Percentiles rank a stretch among this genome's conserved stretches.
These are phyloP conservation scores for Pythium guiyangense DNA, from an alignment of 352 stramenopile species.

Conservation along the genomic window DNA sequence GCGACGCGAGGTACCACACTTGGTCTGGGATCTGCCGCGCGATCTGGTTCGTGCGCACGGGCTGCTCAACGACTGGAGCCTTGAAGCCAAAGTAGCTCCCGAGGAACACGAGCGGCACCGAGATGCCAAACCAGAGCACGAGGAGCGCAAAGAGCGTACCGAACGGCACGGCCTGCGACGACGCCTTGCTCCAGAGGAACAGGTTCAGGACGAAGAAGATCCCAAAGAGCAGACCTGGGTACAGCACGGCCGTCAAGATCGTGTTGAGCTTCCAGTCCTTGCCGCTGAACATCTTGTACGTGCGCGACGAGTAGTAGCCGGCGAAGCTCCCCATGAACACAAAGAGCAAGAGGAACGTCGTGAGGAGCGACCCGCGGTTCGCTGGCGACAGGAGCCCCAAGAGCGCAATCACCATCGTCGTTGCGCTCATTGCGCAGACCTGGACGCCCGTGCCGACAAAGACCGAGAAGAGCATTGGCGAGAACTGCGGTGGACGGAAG, in stretches of 20 bases:
- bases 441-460: constrained; percentile 95
- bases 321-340: constrained; percentile 97
- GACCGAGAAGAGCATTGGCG: constrained; percentile 94
- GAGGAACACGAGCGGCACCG: constrained; percentile 97
- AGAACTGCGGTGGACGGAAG: constrained; percentile 95
- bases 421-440: constrained; percentile 93
- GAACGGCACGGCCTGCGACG: constrained; percentile 91
- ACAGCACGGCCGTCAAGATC: constrained; percentile 93
- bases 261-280: constrained; percentile 98
- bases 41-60: constrained; percentile 89
- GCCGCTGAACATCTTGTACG: constrained; percentile 98
- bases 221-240: constrained; percentile 91
- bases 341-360: constrained; percentile 96
- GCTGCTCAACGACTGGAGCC: constrained; percentile 81
- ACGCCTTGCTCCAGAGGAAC: constrained; percentile 88
- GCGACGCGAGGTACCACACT: constrained; percentile 95
- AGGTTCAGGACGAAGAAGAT: constrained; percentile 98
- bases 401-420: constrained; percentile 94
- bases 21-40: constrained; percentile 91
- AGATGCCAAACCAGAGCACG: constrained; percentile 97
- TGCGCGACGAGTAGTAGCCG: constrained; percentile 94
- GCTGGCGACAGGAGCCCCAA: constrained; percentile 95
- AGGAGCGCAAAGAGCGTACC: constrained; percentile 96
- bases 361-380: constrained; percentile 96
- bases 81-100: constrained; percentile 97